Evolutionary conservation across 495 filamentous ascomycete species (phyloP).

Genomic region (Poronia punctata): DNA sequence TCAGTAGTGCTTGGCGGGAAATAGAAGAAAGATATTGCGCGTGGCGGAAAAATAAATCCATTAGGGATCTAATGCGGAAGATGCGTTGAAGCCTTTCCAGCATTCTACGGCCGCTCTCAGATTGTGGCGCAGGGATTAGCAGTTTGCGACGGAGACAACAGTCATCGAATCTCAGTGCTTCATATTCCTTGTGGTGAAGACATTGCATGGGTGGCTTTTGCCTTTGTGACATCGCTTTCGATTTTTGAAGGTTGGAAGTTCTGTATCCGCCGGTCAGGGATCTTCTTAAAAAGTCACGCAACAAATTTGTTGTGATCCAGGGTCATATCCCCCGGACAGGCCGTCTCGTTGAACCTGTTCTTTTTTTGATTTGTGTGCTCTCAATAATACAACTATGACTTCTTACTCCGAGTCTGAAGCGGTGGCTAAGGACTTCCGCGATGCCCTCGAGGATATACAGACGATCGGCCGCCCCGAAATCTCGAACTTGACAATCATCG

Average conservation of each 20-base stretch:
- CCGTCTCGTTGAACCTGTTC: slow-evolving; percentile 4
- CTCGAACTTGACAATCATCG: slow-evolving; percentile 90
- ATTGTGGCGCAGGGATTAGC: slow-evolving; percentile 15
- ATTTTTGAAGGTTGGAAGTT: slow-evolving; percentile 7
- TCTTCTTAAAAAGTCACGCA: slow-evolving; percentile 12
- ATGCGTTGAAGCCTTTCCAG: slow-evolving; percentile 17
- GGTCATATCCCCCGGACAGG: slow-evolving; percentile 3
- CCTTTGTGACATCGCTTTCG: slow-evolving; percentile 21
- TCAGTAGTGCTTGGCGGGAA: slow-evolving; percentile 13
- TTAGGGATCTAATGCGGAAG: slow-evolving; percentile 15
- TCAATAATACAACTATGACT: slow-evolving; percentile 52
- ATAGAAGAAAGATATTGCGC: slow-evolving; percentile 10
- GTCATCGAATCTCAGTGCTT: slow-evolving; percentile 20
- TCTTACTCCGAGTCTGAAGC: slow-evolving; percentile 68
- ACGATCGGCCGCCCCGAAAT: slow-evolving; percentile 89
- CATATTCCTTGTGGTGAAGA: slow-evolving; percentile 19
- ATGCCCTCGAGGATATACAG: slow-evolving; percentile 84
- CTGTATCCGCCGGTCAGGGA: slow-evolving; percentile 4
- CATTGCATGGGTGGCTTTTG: slow-evolving; percentile 20
- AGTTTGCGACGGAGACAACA: slow-evolving; percentile 13
- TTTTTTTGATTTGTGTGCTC: slow-evolving; percentile 10
- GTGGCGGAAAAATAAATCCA: slow-evolving; percentile 11
- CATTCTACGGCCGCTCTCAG: slow-evolving; percentile 13
- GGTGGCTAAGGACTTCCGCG: slow-evolving; percentile 90
- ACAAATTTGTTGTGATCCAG: slow-evolving; percentile 1